A percentile compares a stretch with the other conserved stretches of the same genome.
Conservation (phyloP, 1,284 basidiomycete genomes). For the Phaffia rhodozyma region DNA sequence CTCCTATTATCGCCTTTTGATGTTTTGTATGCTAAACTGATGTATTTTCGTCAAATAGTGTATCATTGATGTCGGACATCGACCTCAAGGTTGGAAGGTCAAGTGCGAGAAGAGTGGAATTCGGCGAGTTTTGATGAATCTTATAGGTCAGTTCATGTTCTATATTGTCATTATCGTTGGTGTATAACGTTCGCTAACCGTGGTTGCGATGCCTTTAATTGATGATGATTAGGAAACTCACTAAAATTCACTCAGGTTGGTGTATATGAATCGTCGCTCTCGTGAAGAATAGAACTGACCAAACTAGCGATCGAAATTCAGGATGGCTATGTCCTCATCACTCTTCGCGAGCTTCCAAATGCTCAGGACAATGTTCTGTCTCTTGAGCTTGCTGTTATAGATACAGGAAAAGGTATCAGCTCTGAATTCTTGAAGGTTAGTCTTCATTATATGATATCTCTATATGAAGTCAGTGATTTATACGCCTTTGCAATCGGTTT, state of each 20-base stretch:
- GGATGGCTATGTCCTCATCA: slow-evolving; percentile 78
- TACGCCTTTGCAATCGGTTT: slow-evolving; percentile 17
- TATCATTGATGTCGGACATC: slow-evolving; percentile 69
- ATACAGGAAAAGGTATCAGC: slow-evolving; percentile 88
- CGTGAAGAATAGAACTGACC: too few species aligned
- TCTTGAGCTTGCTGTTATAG: slow-evolving; percentile 65
- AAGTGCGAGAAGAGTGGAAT: slow-evolving; percentile 87
- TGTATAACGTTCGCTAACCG: background rate
- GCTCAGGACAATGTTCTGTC: slow-evolving; percentile 50
- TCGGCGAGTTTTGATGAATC: slow-evolving; percentile 83
- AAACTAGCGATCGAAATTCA: slow-evolving; percentile 26
- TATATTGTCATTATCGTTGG: slow-evolving; percentile 28
- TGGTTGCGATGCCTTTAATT: background rate
- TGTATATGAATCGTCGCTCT: slow-evolving; percentile 2
- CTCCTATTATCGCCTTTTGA: slow-evolving; percentile 28
- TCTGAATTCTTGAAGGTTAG: slow-evolving; percentile 69
- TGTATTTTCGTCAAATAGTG: slow-evolving; percentile 50
- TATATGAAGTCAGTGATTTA: background rate
- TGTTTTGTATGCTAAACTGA: slow-evolving; percentile 24
- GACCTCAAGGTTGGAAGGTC: slow-evolving; percentile 70
- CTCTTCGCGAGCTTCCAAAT: slow-evolving; percentile 59
- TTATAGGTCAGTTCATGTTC: slow-evolving; percentile 70
- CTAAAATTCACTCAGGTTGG: slow-evolving; percentile 42
- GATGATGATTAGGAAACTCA: slow-evolving; percentile 51
- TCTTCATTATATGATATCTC: background rate